phyloP scores from a whole-genome alignment of 768 basidiomycete genomes.

The Boletus reticuloceps region DNA sequence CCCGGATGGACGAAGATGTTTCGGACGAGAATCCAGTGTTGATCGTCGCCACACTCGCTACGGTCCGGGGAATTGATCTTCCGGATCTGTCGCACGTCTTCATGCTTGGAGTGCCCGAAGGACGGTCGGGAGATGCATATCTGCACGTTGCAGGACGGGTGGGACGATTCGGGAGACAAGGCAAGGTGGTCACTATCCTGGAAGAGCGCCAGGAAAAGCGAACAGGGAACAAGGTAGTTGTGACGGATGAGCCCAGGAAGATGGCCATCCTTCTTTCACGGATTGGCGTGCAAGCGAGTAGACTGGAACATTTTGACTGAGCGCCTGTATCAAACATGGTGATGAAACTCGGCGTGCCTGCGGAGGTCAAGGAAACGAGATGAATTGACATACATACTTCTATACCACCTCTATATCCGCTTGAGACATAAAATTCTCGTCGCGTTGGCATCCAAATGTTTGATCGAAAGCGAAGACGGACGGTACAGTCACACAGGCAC shows the following conservation, averaged over 20 bases:
- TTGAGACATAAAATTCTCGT: neutral
- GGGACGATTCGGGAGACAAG: slow-evolving; percentile 65
- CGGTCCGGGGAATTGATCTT: slow-evolving; percentile 71
- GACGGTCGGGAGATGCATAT: slow-evolving; percentile 55
- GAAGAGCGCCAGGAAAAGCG: slow-evolving; percentile 35
- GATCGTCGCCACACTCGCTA: slow-evolving; percentile 67
- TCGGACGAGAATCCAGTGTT: slow-evolving; percentile 54
- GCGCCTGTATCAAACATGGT: neutral
- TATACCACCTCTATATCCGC: slow-evolving; percentile 7
- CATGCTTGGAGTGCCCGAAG: slow-evolving; percentile 59
- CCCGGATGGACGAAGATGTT: slow-evolving; percentile 25
- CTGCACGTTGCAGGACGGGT: slow-evolving; percentile 71
- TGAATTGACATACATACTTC: neutral
- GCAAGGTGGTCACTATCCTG: slow-evolving; percentile 66
- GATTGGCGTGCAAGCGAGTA: slow-evolving; percentile 44
- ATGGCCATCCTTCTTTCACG: slow-evolving; percentile 45
- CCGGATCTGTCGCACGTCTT: slow-evolving; percentile 74
- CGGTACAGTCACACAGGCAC: slow-evolving; percentile 10
- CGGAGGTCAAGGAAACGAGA: slow-evolving; percentile 13
- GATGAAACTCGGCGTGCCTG: slow-evolving; percentile 19
- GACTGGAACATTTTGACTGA: slow-evolving; percentile 49
- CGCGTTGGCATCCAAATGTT: neutral
- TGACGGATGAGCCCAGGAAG: slow-evolving; percentile 35
- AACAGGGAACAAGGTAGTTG: slow-evolving; percentile 25
- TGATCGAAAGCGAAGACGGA: neutral